Evolutionary conservation across 108 stramenopile genomes (phyloP), one percentile per base, ranked within the genome.

Genomic region (Cylindrotheca closterium): DNA sequence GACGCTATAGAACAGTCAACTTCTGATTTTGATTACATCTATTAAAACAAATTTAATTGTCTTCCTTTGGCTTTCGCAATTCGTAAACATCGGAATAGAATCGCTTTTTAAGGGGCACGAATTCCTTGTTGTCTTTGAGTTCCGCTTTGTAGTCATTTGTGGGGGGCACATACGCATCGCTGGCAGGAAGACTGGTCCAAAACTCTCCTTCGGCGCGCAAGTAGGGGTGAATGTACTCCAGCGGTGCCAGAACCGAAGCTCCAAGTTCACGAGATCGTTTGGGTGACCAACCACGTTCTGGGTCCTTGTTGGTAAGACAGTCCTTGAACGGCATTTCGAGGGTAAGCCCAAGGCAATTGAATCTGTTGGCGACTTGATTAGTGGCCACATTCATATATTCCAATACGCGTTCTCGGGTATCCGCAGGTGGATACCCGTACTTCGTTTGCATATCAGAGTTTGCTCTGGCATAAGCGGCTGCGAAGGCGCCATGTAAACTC

Each of bases 301-400:
- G 85, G 68, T 89, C 85, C 0, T 63, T 54, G 45, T 79, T 82
- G 27, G 73, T 60, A 45, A 71, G 67, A 52, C 87, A 81, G 51
- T 95, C 91, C 66, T 95, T 95, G 75, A 88, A 95, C 2, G 94
- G 94, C 94, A 91, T 90, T 56, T 95, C 94, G 37, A 95, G 67
- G 0, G 90, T 95, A 47, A 79, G 69, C 8, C 79, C 77, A 29
- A 95, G 69, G 68, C 94, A 95, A 63, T 91, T 76, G 65, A 85
- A 95, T 4, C 89, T 70, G 32, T 58, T 60, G 7, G 82, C 81
- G 63, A 92, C 80, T 72, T 90, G 89, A 68, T 95, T 95, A 23
- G 87, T 80, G 22, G 80, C 90, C n/a, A 95, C 79, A 70, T 88
- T 88, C 66, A 87, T 51, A 37, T 85, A 85, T 33, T 74, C 48